Base-by-base conservation (phyloP, 768 basidiomycete species). In the Termitomyces sp. region DNA sequence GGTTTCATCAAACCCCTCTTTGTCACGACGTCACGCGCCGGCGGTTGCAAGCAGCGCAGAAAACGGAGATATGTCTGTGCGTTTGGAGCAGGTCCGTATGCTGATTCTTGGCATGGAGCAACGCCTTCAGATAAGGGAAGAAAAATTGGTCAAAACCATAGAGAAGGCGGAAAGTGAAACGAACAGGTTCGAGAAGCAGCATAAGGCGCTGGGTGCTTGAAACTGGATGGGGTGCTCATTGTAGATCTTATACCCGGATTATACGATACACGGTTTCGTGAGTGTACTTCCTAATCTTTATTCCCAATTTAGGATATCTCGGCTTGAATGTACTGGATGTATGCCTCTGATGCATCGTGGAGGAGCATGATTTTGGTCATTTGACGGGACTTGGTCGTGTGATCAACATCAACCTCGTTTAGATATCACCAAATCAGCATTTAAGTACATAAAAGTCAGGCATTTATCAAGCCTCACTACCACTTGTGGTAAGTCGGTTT, bases 1-100 rank as follows among this genome's bases (percentile, higher is more conserved):
- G 67, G 65, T 62, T 64, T 53, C 70, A 56, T 71, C 32, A 70
- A 76, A 58, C 69, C 71, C 46, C 71, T 70, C 34, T 70, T 71
- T 48, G 68, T 69, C 61, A 73, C 75, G 41, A 65, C 73, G 41
- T 48, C 53, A 65, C 55, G 37, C 60, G 27, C 27, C 64, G 37
- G 62, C 47, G 24, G 29, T 52, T 47, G 42, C 60, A 29, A 55
- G 42, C 48, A 54, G 53, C 31, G 14, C 46, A 24, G 58, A 61
- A 4, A 24, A 51, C 6, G 52, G 48, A 41, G 55, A 58, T 16
- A 31, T 57, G 37, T 31, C 58, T 22, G 41, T 58, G 32, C 64
- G 59, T 37, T 53, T 61, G 20, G 65, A 66, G 55, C 63, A 64
- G 47, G 56, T 64, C 16, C 61, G 62, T 16, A 63, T 59, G 59